phyloP scores from a whole-genome alignment of 2,329 filamentous ascomycete species.

The Arthrobotrys iridis region DNA sequence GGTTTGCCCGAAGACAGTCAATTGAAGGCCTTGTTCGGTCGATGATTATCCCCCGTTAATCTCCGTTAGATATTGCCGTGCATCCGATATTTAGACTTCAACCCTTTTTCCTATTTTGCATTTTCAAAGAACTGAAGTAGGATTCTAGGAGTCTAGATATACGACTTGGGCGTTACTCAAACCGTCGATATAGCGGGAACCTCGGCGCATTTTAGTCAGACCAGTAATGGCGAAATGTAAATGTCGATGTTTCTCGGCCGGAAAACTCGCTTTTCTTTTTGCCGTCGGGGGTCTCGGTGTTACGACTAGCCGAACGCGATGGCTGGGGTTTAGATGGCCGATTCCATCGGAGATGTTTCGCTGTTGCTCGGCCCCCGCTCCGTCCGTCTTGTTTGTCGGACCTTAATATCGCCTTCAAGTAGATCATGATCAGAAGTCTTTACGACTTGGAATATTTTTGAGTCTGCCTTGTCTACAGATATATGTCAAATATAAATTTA shows the following conservation, averaged over 20 bases:
- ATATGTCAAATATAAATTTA: constrained; percentile 39
- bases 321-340: not conserved
- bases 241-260: constrained; percentile 17
- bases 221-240: not conserved
- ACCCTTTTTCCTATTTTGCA: not conserved
- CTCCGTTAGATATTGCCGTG: constrained; percentile 28
- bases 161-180: constrained; percentile 19
- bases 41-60: constrained; percentile 24
- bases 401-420: constrained; percentile 10
- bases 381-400: constrained; percentile 8
- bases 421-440: constrained; percentile 3
- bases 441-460: constrained; percentile 32
- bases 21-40: constrained; percentile 17
- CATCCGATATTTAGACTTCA: not conserved
- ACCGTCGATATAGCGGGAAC: not conserved
- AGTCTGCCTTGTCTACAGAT: constrained; percentile 41
- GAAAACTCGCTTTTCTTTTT: constrained; percentile 10
- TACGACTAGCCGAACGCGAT: constrained; percentile 16
- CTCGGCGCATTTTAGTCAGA: constrained; percentile 17
- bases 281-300: constrained; percentile 42
- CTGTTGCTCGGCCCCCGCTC: not conserved
- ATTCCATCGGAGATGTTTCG: constrained; percentile 13
- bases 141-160: not conserved
- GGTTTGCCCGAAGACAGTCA: constrained; percentile 16
- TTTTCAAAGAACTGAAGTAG: too few relatives aligned